Conservation (phyloP, 345 rosid genomes). For the Eucalyptus cloeziana region DNA sequence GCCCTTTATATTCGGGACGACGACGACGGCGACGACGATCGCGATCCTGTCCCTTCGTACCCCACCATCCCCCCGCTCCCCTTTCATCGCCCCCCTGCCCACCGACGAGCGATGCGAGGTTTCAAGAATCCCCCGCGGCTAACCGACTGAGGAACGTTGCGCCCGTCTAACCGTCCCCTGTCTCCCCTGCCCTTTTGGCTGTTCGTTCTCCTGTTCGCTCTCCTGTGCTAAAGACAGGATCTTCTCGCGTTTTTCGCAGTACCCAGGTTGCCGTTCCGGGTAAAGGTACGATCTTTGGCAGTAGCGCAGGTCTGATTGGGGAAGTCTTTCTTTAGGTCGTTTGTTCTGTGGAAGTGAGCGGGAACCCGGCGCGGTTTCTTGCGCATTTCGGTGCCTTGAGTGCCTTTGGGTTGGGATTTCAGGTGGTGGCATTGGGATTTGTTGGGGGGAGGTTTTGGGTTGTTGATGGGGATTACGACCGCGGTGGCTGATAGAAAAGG, state of each 20-base stretch:
- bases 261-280: not conserved
- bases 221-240: too few species aligned
- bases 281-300: not conserved
- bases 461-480: constrained; percentile 58
- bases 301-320: not conserved
- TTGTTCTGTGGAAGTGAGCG: not conserved
- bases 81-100: not conserved
- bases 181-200: not conserved
- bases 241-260: not conserved
- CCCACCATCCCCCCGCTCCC: not conserved
- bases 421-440: not conserved
- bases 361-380: not conserved
- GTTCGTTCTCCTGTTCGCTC: not conserved
- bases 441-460: not conserved
- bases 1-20: not conserved
- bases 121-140: not conserved
- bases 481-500: constrained; percentile 23
- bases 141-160: not conserved
- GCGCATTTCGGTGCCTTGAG: not conserved
- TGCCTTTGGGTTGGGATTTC: not conserved
- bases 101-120: not conserved
- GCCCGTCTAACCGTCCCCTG: not conserved
- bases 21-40: not conserved
- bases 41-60: not conserved
- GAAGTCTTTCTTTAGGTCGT: not conserved